phyloP scores from a whole-genome alignment of 352 stramenopile genomes.

The Globisporangium mamillatum region DNA sequence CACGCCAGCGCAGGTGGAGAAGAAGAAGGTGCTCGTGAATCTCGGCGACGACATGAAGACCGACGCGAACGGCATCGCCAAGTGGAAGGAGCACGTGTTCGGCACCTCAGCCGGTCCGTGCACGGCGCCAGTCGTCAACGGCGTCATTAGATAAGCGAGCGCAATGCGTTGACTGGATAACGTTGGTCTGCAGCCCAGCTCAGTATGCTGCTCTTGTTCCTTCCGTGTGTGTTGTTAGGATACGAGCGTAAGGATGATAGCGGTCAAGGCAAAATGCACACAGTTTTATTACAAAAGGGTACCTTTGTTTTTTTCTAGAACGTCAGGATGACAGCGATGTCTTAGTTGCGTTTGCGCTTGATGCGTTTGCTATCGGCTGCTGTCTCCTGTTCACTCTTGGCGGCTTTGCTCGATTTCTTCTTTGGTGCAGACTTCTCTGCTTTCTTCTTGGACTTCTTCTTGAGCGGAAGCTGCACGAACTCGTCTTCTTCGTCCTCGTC shows the following conservation, averaged over 20 bases:
- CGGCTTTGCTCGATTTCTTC: slow-evolving; percentile 1
- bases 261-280: slow-evolving; percentile 3
- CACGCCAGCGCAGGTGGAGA: slow-evolving; percentile 83
- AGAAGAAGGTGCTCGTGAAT: slow-evolving; percentile 86
- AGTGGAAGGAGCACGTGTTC: slow-evolving; percentile 83
- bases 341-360: slow-evolving; percentile 39
- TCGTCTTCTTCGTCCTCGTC: slow-evolving; percentile 24
- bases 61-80: slow-evolving; percentile 69
- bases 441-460: slow-evolving; percentile 49
- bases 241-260: neutral
- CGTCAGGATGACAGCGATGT: neutral
- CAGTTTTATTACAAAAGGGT: slow-evolving; percentile 13
- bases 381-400: neutral
- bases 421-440: slow-evolving; percentile 15
- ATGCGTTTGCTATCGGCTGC: slow-evolving; percentile 11
- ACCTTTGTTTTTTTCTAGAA: neutral
- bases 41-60: slow-evolving; percentile 83
- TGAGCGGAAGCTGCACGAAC: slow-evolving; percentile 40
- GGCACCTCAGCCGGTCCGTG: slow-evolving; percentile 69
- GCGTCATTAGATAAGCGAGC: slow-evolving; percentile 66
- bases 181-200: neutral
- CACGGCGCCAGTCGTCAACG: slow-evolving; percentile 67
- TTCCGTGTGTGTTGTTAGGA: neutral
- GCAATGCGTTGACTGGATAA: neutral
- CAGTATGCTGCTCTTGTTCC: neutral